phyloP scores from a whole-genome alignment of 495 filamentous ascomycete species.

The Lasiosphaeris hirsuta region DNA sequence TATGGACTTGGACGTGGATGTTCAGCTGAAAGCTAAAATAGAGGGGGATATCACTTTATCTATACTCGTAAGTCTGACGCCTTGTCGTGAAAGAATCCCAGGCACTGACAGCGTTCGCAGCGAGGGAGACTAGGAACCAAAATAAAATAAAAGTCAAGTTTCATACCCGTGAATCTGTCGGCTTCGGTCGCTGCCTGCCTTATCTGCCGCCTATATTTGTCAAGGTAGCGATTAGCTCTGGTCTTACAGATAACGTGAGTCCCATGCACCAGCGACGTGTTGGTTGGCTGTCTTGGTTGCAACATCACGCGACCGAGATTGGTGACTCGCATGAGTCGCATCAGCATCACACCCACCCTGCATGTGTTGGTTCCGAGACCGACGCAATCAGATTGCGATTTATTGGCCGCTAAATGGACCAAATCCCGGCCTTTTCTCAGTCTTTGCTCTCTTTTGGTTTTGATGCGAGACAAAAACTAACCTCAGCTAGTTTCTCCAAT shows the following conservation, averaged over 20 bases:
- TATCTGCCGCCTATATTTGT: neutral
- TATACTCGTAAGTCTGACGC: conserved; percentile 19
- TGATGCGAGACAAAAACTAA: too few relatives aligned
- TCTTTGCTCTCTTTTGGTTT: too few relatives aligned
- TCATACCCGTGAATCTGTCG: neutral
- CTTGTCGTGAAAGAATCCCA: neutral
- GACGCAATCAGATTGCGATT: neutral
- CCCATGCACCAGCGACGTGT: neutral
- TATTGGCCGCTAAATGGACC: neutral
- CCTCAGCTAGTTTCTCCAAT: too few relatives aligned
- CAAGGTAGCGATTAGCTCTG: neutral
- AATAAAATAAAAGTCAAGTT: neutral
- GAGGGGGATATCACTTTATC: conserved; percentile 25
- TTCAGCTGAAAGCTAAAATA: conserved; percentile 30
- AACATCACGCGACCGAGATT: conserved; percentile 7
- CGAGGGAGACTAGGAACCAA: neutral
- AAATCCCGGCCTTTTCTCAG: neutral
- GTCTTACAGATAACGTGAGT: neutral
- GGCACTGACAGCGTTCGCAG: neutral
- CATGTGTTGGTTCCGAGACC: neutral
- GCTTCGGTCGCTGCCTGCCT: too few relatives aligned
- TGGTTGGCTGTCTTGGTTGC: conserved; percentile 5
- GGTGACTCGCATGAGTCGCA: neutral
- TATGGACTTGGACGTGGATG: conserved; percentile 29
- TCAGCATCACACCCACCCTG: conserved; percentile 7